Percentiles rank a stretch among this genome's conserved stretches.
Conservation (phyloP, 768 basidiomycete species). For the Termitomyces sp. region DNA sequence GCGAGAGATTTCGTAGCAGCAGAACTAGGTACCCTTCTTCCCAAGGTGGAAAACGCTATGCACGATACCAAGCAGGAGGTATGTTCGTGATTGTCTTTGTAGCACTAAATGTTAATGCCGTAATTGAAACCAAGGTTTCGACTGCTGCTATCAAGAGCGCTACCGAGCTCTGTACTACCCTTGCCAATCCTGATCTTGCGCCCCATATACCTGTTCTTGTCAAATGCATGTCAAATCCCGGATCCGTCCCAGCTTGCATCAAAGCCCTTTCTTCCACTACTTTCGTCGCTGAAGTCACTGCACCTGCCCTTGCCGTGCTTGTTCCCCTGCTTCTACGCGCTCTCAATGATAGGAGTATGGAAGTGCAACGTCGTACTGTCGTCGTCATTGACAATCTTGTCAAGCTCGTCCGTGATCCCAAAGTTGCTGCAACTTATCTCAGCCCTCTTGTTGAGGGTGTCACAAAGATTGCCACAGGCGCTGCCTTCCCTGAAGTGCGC, state of each 20-base stretch:
- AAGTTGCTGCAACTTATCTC: slow-evolving; percentile 84
- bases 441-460: slow-evolving; percentile 87
- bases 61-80: slow-evolving; percentile 97
- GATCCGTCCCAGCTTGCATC: slow-evolving; percentile 86
- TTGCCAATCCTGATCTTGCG: slow-evolving; percentile 89
- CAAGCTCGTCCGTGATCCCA: slow-evolving; percentile 91
- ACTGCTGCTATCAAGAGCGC: slow-evolving; percentile 85
- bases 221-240: slow-evolving; percentile 90
- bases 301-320: slow-evolving; percentile 93
- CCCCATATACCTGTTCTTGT: slow-evolving; percentile 88
- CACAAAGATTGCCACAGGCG: slow-evolving; percentile 81
- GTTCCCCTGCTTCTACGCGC: slow-evolving; percentile 89
- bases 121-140: slow-evolving; percentile 57
- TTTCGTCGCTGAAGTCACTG: slow-evolving; percentile 95
- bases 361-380: slow-evolving; percentile 90
- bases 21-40: slow-evolving; percentile 76
- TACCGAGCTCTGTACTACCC: slow-evolving; percentile 80
- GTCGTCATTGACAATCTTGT: slow-evolving; percentile 95
- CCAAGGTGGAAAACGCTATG: slow-evolving; percentile 86
- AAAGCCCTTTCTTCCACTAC: slow-evolving; percentile 93
- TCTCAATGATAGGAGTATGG: slow-evolving; percentile 93
- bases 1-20: slow-evolving; percentile 77
- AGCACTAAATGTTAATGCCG: background rate
- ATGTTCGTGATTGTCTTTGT: slow-evolving; percentile 12
- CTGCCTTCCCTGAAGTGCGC: slow-evolving; percentile 90